phyloP scores from a whole-genome alignment of 352 stramenopile species.

The Phytophthora pluvialis region DNA sequence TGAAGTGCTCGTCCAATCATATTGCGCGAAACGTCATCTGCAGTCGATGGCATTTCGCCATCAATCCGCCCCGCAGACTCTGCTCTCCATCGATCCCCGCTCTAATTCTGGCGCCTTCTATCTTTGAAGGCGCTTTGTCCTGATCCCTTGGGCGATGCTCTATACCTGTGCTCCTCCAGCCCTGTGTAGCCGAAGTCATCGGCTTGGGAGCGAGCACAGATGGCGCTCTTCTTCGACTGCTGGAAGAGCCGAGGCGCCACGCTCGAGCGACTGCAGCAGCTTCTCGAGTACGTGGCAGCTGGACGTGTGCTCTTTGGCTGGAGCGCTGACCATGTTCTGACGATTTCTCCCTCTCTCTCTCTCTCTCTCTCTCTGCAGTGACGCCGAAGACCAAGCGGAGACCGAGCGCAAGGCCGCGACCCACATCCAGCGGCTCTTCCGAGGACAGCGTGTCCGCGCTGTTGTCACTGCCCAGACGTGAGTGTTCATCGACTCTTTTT shows the following conservation, averaged over 20 bases:
- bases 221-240: constrained; percentile 75
- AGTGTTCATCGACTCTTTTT: constrained; percentile 1
- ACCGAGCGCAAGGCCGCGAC: constrained; percentile 48
- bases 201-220: constrained; percentile 17
- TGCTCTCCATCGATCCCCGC: neutral
- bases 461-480: constrained; percentile 45
- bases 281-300: constrained; percentile 50
- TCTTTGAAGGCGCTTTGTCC: neutral
- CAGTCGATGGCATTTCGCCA: constrained; percentile 10
- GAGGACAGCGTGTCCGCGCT: constrained; percentile 59
- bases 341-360: constrained; percentile 3
- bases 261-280: constrained; percentile 52
- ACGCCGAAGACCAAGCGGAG: constrained; percentile 50
- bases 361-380: constrained; percentile 32
- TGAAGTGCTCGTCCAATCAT: constrained; percentile 36
- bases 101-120: constrained; percentile 22
- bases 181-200: neutral
- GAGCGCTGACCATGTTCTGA: constrained; percentile 3
- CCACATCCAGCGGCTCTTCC: constrained; percentile 69
- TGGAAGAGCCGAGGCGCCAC: constrained; percentile 55
- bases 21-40: constrained; percentile 1
- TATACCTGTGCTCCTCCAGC: constrained; percentile 30
- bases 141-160: neutral
- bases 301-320: neutral
- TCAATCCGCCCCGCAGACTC: neutral